A percentile compares a stretch with the other conserved stretches of the same genome.
Conservation (phyloP, 2,329 filamentous ascomycete genomes). For the Endoconidiophora polonica region DNA sequence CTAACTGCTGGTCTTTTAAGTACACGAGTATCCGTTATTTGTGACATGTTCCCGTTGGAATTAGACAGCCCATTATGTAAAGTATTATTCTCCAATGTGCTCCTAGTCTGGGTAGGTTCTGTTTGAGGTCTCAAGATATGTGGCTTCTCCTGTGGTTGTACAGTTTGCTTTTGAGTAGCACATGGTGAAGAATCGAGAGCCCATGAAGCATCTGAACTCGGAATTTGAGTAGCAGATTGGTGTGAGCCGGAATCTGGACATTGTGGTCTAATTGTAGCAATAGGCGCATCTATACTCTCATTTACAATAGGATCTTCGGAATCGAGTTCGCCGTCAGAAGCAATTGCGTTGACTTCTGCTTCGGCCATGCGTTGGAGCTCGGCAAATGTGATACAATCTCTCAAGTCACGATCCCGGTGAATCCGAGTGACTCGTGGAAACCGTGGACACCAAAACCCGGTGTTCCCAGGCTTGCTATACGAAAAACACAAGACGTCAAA, state of each 20-base stretch:
- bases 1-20: no score
- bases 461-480: slow-evolving; percentile 56
- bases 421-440: slow-evolving; percentile 65
- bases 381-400: slow-evolving; percentile 50
- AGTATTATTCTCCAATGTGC: no score
- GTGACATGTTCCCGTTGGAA: no score
- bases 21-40: no score
- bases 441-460: slow-evolving; percentile 54
- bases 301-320: no score
- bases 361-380: slow-evolving; percentile 53
- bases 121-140: no score
- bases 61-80: no score
- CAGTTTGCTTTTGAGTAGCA: no score
- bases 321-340: slow-evolving; percentile 17
- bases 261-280: no score
- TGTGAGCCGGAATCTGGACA: not conserved
- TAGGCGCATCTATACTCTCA: no score
- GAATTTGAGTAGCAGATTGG: not conserved
- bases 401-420: slow-evolving; percentile 56
- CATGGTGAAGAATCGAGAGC: not conserved
- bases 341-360: slow-evolving; percentile 32
- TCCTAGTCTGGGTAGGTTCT: no score
- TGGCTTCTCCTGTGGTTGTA: no score
- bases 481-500: slow-evolving; percentile 68
- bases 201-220: not conserved